These are phyloP conservation scores for Aspergillus cavernicola DNA, from an alignment of 495 filamentous ascomycete genomes.

Conservation along the genomic window DNA sequence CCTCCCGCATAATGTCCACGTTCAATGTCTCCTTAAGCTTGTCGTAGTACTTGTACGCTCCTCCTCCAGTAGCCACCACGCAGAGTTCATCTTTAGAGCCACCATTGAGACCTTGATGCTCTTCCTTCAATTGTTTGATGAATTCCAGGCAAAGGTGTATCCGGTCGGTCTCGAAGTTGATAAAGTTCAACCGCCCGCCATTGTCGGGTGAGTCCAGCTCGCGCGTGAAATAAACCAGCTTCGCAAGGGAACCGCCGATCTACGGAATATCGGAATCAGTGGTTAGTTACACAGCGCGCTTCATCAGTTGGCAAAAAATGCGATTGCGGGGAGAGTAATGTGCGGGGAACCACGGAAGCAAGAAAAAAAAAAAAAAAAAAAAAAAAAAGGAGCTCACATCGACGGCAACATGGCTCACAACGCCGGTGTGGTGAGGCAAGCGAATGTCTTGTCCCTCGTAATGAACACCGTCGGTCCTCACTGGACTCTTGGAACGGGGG, in stretches of 20 bases:
- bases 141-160: slow-evolving; percentile 90
- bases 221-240: slow-evolving; percentile 94
- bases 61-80: slow-evolving; percentile 92
- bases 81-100: slow-evolving; percentile 61
- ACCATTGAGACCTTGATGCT: slow-evolving; percentile 72
- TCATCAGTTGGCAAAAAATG: slow-evolving; percentile 5
- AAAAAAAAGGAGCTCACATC: slow-evolving; percentile 61
- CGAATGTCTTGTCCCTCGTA: slow-evolving; percentile 89
- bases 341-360: slow-evolving; percentile 32
- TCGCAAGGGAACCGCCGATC: slow-evolving; percentile 94
- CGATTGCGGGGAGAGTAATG: slow-evolving; percentile 32
- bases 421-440: slow-evolving; percentile 87
- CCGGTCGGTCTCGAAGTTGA: slow-evolving; percentile 90
- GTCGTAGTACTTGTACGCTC: slow-evolving; percentile 94
- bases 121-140: slow-evolving; percentile 74
- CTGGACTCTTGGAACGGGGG: slow-evolving; percentile 46
- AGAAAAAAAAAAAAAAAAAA: slow-evolving; percentile 15
- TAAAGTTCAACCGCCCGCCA: slow-evolving; percentile 88
- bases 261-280: slow-evolving; percentile 29
- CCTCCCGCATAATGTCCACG: slow-evolving; percentile 84
- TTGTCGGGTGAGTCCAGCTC: slow-evolving; percentile 74
- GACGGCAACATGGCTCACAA: slow-evolving; percentile 93
- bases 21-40: slow-evolving; percentile 74
- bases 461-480: slow-evolving; percentile 55
- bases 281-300: slow-evolving; percentile 22